Conservation (phyloP, 805 yeast species). For the Suhomyces sp. region DNA sequence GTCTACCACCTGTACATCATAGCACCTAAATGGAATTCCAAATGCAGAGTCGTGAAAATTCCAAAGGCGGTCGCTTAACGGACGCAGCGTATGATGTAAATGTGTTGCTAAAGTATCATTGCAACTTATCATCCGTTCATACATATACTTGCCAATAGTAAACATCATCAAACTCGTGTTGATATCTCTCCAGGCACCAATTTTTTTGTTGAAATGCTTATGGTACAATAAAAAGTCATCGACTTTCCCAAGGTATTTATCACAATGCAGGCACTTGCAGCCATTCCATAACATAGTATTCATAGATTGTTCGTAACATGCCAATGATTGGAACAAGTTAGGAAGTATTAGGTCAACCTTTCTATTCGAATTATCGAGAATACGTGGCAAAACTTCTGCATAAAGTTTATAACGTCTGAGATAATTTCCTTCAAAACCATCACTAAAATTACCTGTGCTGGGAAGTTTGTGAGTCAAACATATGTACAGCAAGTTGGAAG, state of each 20-base stretch:
- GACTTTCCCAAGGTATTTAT: conserved; percentile 45
- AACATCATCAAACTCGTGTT: conserved; percentile 17
- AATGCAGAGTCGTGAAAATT: conserved; percentile 29
- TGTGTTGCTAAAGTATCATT: conserved; percentile 7
- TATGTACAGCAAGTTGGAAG: conserved; percentile 25
- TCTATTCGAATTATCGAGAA: conserved; percentile 20
- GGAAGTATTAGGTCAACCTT: conserved; percentile 55
- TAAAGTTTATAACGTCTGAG: conserved; percentile 56
- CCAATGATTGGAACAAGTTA: conserved; percentile 54
- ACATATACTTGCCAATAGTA: conserved; percentile 9
- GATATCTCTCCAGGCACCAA: conserved; percentile 55
- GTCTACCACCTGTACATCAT: conserved; percentile 31
- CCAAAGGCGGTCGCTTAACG: conserved; percentile 29
- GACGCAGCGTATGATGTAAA: conserved; percentile 11
- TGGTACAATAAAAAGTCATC: conserved; percentile 67
- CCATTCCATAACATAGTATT: conserved; percentile 79
- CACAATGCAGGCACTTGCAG: conserved; percentile 62
- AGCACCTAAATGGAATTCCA: conserved; percentile 34
- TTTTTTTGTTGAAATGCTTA: conserved; percentile 50
- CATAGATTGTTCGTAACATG: conserved; percentile 69
- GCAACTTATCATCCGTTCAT: conserved; percentile 6
- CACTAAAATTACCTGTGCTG: conserved; percentile 51
- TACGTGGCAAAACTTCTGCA: conserved; percentile 46
- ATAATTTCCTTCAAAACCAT: conserved; percentile 76
- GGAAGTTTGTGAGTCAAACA: conserved; percentile 62